Evolutionary conservation across 352 stramenopile genomes (phyloP), one percentile per base, ranked within the genome.

Genomic region (Phytophthora kernoviae): DNA sequence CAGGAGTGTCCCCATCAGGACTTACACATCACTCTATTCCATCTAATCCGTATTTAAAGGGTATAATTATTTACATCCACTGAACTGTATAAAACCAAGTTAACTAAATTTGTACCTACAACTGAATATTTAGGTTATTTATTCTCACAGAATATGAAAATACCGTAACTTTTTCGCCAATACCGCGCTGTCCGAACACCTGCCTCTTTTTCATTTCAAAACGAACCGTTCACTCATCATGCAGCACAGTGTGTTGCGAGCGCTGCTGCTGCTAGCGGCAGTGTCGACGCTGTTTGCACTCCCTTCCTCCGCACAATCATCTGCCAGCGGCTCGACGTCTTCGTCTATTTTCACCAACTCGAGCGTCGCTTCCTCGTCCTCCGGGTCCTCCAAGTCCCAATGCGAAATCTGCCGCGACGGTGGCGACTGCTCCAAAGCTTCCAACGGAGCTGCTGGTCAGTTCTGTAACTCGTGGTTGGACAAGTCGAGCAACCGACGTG

Each of bases 381-480:
- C 57, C 0, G 53, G 50, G 17, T 47, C 48, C 12, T 51, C 58
- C 9, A 48, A 59, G 46, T 64, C 62, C 3, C 46, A 73, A 33
- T 88, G 80, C 49, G 70, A 90, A 59, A 65, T 87, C 52, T 90
- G 80, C 53, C 68, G 70, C 20, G 76, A 85, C 48, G 52, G 65
- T 2, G 67, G 63, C 22, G 62, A 80, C 39, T 91, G 81, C 63
- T 64, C 52, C n/a, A 40, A 68, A 43, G 81, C 79, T 15, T 91
- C 79, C 62, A 59, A 85, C 24, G 70, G 54, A 18, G 43, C 34
- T 1, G 58, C 70, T 0, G 81, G 77, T 9, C 43, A 84, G 49
- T 91, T 71, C 59, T 91, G 81, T 55, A 67, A 73, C 39, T 61
- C 66, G 36, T 91, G 73, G 75, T 62, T 89, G 32, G 68, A 76